Percentiles rank a stretch among this genome's conserved stretches.
Conservation (phyloP, 169 alveolate genomes). For the Cryptosporidium sp. region DNA sequence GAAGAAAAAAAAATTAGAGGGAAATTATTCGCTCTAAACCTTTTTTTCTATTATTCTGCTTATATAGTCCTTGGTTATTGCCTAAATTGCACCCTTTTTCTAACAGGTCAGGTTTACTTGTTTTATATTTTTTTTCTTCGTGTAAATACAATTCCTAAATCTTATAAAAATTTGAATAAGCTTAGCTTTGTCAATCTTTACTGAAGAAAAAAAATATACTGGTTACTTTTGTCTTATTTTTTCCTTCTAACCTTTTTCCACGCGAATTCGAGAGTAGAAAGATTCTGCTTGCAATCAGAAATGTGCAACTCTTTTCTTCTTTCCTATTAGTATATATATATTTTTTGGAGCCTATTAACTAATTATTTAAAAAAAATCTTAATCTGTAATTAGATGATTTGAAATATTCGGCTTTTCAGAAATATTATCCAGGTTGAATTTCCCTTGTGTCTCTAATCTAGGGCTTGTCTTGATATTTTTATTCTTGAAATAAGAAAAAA, state of each 20-base stretch:
- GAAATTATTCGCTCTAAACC: not conserved
- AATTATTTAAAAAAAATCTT: too few species aligned
- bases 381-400: too few species aligned
- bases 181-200: not conserved
- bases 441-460: not conserved
- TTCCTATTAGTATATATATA: too few species aligned
- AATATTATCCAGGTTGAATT: not conserved
- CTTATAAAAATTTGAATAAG: not conserved
- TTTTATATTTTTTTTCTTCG: not conserved
- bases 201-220: not conserved
- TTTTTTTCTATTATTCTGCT: not conserved
- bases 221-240: not conserved
- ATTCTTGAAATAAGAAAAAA: not conserved
- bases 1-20: not conserved
- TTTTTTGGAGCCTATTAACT: too few species aligned
- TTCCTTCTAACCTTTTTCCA: conserved; percentile 1
- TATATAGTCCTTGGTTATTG: not conserved
- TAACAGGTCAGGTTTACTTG: not conserved
- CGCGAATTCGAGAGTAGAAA: conserved; percentile 12
- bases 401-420: not conserved
- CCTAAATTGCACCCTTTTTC: not conserved
- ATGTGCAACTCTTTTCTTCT: too few species aligned
- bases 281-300: too few species aligned
- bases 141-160: conserved; percentile 5
- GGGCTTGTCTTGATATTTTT: not conserved